Conservation (phyloP, 73 alveolate genomes). For the Paramecium biaurelia region DNA sequence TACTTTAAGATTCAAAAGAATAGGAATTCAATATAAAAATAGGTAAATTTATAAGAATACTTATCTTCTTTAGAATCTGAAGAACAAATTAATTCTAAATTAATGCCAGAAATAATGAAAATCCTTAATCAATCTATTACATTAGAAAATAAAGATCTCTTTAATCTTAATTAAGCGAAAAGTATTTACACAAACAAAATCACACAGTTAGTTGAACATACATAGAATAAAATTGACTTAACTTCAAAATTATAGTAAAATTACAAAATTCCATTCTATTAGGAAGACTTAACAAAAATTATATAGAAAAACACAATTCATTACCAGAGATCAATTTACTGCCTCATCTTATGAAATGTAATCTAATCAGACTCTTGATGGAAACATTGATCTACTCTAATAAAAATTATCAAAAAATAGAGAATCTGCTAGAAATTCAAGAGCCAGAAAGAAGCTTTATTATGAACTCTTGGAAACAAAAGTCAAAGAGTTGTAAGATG, state of each 20-base stretch:
- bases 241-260: background rate
- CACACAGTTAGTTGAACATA: background rate
- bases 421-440: conserved; percentile 55
- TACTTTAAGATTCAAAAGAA: background rate
- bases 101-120: background rate
- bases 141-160: background rate
- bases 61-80: background rate
- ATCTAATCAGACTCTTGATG: background rate
- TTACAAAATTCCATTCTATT: background rate
- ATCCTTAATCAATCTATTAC: background rate
- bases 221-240: background rate
- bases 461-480: conserved; percentile 57
- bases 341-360: background rate
- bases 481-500: conserved; percentile 26
- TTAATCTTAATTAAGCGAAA: conserved; percentile 1
- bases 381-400: background rate
- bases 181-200: background rate
- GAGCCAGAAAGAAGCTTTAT: conserved; percentile 60
- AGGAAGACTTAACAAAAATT: background rate
- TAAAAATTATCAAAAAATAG: conserved; percentile 51
- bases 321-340: background rate
- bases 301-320: background rate
- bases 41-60: background rate
- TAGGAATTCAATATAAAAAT: background rate
- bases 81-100: background rate